Evolutionary conservation across 2,329 filamentous ascomycete species (phyloP).

Genomic region (Phialocephala subalpina): DNA sequence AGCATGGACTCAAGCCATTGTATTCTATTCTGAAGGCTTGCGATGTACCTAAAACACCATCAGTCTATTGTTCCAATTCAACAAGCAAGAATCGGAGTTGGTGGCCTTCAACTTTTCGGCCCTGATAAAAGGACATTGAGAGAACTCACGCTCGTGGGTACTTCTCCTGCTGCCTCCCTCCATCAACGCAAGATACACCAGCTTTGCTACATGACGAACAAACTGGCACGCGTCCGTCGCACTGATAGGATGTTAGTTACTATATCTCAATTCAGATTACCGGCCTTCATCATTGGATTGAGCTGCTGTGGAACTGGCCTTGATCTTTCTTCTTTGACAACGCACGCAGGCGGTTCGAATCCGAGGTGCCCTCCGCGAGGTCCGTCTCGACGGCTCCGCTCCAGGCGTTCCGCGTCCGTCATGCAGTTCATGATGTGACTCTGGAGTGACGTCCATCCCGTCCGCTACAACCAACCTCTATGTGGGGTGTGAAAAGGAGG

Average conservation of each 20-base stretch:
- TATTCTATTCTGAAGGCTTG: slow-evolving; percentile 51
- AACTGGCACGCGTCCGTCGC: slow-evolving; percentile 52
- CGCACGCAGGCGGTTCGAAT: slow-evolving; percentile 34
- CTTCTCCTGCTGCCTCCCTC: slow-evolving; percentile 50
- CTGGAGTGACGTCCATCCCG: not conserved
- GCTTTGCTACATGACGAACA: slow-evolving; percentile 55
- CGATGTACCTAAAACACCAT: slow-evolving; percentile 42
- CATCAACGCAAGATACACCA: slow-evolving; percentile 51
- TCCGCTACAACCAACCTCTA: not conserved
- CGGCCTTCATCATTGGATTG: too few relatives aligned
- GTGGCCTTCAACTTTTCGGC: not conserved
- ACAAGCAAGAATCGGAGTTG: too few relatives aligned
- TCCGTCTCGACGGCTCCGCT: slow-evolving; percentile 1
- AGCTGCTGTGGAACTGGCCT: too few relatives aligned
- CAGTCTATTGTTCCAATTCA: not conserved
- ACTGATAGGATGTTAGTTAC: slow-evolving; percentile 44
- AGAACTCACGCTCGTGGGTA: slow-evolving; percentile 48
- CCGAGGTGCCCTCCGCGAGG: slow-evolving; percentile 17
- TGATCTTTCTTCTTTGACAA: slow-evolving; percentile 59
- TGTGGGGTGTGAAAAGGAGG: too few relatives aligned
- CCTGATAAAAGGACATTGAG: not conserved
- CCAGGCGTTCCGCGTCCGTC: not conserved
- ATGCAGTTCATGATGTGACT: not conserved
- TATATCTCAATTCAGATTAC: not conserved
- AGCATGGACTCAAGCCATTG: slow-evolving; percentile 57